phyloP scores from a whole-genome alignment of 2,329 filamentous ascomycete species.

The Ampelomyces quisqualis region DNA sequence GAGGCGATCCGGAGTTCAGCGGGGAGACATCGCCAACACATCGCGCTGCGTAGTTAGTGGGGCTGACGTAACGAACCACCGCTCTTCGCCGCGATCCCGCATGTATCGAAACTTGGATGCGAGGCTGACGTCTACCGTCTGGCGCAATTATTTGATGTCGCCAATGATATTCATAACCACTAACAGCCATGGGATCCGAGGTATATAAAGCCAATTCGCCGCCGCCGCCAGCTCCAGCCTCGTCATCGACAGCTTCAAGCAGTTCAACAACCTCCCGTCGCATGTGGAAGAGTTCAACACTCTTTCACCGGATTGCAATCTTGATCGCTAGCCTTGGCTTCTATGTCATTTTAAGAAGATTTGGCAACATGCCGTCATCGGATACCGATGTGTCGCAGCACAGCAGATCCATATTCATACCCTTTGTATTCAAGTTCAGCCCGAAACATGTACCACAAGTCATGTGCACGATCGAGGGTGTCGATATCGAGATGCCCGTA shows the following conservation, averaged over 20 bases:
- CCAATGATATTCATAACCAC: constrained; percentile 10
- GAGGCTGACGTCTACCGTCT: constrained; percentile 14
- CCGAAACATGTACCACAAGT: constrained; percentile 29
- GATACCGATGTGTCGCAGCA: constrained; percentile 15
- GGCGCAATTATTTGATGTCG: background rate
- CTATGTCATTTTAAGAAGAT: constrained; percentile 7
- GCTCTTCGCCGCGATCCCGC: too few species aligned
- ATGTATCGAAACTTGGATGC: constrained; percentile 9
- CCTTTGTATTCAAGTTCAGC: constrained; percentile 33
- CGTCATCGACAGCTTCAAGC: constrained; percentile 1
- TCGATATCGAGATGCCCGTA: constrained; percentile 35
- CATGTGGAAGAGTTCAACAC: constrained; percentile 23
- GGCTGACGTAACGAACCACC: constrained; percentile 5
- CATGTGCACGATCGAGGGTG: constrained; percentile 29
- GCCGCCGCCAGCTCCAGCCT: constrained; percentile 5
- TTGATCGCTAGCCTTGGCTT: constrained; percentile 9
- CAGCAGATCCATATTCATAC: constrained; percentile 35
- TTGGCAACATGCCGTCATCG: constrained; percentile 13
- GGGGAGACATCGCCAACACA: constrained; percentile 4
- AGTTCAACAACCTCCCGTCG: constrained; percentile 18
- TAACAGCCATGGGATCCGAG: constrained; percentile 25
- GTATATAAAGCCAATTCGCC: constrained; percentile 11
- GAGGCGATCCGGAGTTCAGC: background rate
- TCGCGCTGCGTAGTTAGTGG: background rate
- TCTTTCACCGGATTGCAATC: constrained; percentile 14